Evolutionary conservation across 441 rosid genomes (phyloP).

Genomic region (Isatis lusitanica): DNA sequence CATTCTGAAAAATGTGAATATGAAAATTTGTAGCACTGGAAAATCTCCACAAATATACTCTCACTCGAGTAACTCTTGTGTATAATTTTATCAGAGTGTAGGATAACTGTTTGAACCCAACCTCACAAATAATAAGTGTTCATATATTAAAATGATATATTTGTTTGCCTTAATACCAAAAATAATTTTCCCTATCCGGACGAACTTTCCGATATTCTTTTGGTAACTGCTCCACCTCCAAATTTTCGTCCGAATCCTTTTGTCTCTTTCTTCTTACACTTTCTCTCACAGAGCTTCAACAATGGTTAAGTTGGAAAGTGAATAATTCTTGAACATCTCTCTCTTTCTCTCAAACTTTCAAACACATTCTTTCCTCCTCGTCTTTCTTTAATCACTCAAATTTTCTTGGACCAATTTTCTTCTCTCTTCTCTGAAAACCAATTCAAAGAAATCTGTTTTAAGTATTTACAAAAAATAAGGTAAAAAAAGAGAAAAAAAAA

Average conservation of each 20-base stretch:
- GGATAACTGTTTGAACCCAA: neutral
- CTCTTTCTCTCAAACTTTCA: slow-evolving; percentile 21
- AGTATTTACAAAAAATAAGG: neutral
- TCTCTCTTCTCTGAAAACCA: slow-evolving; percentile 8
- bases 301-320: slow-evolving; percentile 24
- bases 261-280: slow-evolving; percentile 35
- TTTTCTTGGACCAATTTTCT: too few species aligned
- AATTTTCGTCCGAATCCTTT: slow-evolving; percentile 23
- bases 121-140: neutral
- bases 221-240: slow-evolving; percentile 40
- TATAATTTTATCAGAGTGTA: neutral
- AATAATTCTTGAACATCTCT: slow-evolving; percentile 18
- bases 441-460: slow-evolving; percentile 3
- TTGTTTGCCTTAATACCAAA: neutral
- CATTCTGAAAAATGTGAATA: neutral
- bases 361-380: slow-evolving; percentile 23
- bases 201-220: neutral
- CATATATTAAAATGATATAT: neutral
- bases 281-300: slow-evolving; percentile 26
- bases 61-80: neutral
- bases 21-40: neutral
- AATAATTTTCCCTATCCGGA: neutral
- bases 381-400: neutral
- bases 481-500: neutral
- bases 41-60: neutral